phyloP scores from a whole-genome alignment of 1,284 basidiomycete genomes.

The Malassezia slooffiae region DNA sequence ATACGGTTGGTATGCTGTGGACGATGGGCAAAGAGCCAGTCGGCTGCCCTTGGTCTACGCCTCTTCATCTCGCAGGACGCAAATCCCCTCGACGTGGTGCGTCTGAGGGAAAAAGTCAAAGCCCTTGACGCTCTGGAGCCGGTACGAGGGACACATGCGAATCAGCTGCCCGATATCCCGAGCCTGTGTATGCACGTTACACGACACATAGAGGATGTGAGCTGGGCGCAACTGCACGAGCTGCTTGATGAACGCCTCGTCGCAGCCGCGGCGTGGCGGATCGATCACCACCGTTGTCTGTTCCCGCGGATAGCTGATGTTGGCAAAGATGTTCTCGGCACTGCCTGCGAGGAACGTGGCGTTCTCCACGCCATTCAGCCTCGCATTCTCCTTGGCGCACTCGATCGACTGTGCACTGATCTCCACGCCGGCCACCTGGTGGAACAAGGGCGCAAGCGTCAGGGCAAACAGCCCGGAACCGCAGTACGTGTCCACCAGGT shows the following conservation, averaged over 20 bases:
- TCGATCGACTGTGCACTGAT: slow-evolving; percentile 61
- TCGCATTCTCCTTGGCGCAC: slow-evolving; percentile 68
- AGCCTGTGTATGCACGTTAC: slow-evolving; percentile 61
- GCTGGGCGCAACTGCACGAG: slow-evolving; percentile 34
- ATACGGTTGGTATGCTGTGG: no score
- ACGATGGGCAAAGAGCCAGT: no score
- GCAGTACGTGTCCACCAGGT: slow-evolving; percentile 45
- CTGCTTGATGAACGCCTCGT: slow-evolving; percentile 40
- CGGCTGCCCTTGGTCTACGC: no score
- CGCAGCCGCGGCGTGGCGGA: slow-evolving; percentile 13
- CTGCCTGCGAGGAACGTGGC: slow-evolving; percentile 53
- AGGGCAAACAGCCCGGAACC: slow-evolving; percentile 82
- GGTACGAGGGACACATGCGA: slow-evolving; percentile 22
- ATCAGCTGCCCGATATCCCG: slow-evolving; percentile 45
- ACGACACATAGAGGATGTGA: slow-evolving; percentile 49
- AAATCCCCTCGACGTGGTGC: slow-evolving; percentile 44
- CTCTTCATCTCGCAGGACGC: no score
- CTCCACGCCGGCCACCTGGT: slow-evolving; percentile 77
- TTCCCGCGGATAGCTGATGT: slow-evolving; percentile 56
- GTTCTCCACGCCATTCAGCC: slow-evolving; percentile 56
- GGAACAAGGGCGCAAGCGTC: slow-evolving; percentile 67
- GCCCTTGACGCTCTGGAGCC: slow-evolving; percentile 36
- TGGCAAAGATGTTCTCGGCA: slow-evolving; percentile 53
- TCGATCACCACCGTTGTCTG: slow-evolving; percentile 54
- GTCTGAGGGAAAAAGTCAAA: slow-evolving; percentile 46